Evolutionary conservation across 2,329 filamentous ascomycete species (phyloP).

Genomic region (Aphanoascus verrucosus): DNA sequence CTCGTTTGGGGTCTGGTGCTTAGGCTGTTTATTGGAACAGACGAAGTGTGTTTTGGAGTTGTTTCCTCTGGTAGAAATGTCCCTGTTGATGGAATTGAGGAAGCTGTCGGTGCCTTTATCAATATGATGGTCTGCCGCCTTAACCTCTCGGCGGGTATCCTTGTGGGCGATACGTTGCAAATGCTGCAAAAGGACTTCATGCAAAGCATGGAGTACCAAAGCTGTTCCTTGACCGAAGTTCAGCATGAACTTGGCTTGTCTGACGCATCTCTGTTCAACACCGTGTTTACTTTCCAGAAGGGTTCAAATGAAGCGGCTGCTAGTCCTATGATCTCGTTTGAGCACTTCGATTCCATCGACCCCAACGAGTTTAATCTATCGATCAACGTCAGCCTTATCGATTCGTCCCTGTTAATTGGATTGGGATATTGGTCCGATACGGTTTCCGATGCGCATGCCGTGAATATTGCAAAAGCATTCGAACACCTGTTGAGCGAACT

Average conservation of each 20-base stretch:
- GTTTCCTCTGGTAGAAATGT: slow-evolving; percentile 33
- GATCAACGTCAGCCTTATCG: slow-evolving; percentile 13
- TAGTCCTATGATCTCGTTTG: slow-evolving; percentile 18
- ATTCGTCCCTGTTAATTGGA: slow-evolving; percentile 11
- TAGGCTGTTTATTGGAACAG: slow-evolving; percentile 26
- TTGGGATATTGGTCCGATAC: slow-evolving; percentile 16
- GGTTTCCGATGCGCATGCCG: slow-evolving; percentile 32
- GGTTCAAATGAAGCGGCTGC: slow-evolving; percentile 21
- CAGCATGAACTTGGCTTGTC: slow-evolving; percentile 33
- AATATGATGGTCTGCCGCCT: slow-evolving; percentile 47
- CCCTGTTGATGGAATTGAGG: slow-evolving; percentile 28
- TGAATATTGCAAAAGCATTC: slow-evolving; percentile 27
- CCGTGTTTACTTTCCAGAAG: slow-evolving; percentile 34
- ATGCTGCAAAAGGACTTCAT: slow-evolving; percentile 40
- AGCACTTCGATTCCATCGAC: slow-evolving; percentile 12
- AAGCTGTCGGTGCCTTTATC: slow-evolving; percentile 39
- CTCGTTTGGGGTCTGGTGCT: slow-evolving; percentile 34
- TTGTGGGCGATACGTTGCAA: slow-evolving; percentile 33
- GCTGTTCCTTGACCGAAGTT: slow-evolving; percentile 41
- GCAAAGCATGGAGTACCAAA: slow-evolving; percentile 40
- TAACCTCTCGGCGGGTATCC: slow-evolving; percentile 26
- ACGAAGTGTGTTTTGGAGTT: slow-evolving; percentile 34
- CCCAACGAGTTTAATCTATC: slow-evolving; percentile 16
- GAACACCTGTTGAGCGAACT: slow-evolving; percentile 25
- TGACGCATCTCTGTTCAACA: slow-evolving; percentile 33